Conservation (phyloP, 345 rosid species). For the Cardiospermum halicacabum region DNA sequence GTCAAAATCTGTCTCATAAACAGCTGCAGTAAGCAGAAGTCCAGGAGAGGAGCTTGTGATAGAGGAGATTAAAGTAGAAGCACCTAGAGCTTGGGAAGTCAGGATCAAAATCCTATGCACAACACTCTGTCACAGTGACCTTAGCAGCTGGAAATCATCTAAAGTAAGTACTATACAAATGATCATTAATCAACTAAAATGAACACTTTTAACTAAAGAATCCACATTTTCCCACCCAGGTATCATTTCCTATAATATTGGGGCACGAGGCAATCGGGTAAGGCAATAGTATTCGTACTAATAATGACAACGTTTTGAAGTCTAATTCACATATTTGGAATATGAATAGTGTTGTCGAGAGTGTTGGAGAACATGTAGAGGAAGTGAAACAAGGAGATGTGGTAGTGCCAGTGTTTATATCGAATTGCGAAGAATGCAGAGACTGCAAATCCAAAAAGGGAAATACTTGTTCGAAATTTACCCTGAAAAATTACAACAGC, state of each 20-base stretch:
- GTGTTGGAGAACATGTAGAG: conserved; percentile 56
- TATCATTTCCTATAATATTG: conserved; percentile 60
- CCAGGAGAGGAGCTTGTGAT: conserved; percentile 46
- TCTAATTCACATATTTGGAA: background rate
- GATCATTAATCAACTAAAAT: background rate
- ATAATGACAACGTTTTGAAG: too few relatives aligned
- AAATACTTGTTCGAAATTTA: conserved; percentile 42
- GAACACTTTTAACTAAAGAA: background rate
- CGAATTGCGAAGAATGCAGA: conserved; percentile 50
- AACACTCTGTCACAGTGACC: conserved; percentile 61
- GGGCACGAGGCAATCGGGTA: conserved; percentile 86
- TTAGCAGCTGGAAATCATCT: conserved; percentile 42
- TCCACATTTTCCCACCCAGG: conserved; percentile 26
- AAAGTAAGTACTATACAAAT: conserved; percentile 24
- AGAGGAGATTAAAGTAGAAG: conserved; percentile 66
- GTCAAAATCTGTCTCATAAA: background rate
- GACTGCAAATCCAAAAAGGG: conserved; percentile 52
- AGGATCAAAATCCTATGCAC: conserved; percentile 69
- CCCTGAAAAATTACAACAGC: background rate
- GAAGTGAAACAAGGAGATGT: conserved; percentile 51
- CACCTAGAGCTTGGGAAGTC: conserved; percentile 66
- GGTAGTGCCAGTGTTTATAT: conserved; percentile 52
- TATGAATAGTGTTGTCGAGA: conserved; percentile 60
- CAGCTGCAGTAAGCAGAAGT: conserved; percentile 60
- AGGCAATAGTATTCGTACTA: background rate